Percentiles rank a stretch among this genome's conserved stretches.
phyloP scores from a whole-genome alignment of 148 eudicot species.

The Chenopodium suecicum region DNA sequence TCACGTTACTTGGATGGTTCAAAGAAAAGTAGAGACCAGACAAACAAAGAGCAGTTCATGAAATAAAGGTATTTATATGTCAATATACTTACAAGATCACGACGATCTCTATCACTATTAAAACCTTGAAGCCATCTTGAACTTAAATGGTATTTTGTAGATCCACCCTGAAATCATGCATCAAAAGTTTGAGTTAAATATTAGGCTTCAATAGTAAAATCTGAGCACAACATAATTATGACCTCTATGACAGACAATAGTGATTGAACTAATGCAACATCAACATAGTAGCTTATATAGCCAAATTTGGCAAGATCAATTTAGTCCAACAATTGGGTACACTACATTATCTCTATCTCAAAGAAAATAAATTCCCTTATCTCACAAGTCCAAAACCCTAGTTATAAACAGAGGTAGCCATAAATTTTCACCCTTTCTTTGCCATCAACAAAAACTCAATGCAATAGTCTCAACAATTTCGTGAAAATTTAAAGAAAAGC shows the following conservation, averaged over 20 bases:
- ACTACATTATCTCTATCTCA: neutral
- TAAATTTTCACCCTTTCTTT: neutral
- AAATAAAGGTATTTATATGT: neutral
- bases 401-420: neutral
- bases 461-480: too few relatives aligned
- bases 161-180: conserved; percentile 73
- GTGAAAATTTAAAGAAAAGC: too few relatives aligned
- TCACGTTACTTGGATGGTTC: neutral
- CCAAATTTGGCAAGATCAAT: neutral
- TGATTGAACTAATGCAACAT: neutral
- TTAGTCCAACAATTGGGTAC: neutral
- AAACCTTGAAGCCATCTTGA: conserved; percentile 94
- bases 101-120: conserved; percentile 91
- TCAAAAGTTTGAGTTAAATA: neutral
- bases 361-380: neutral
- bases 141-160: conserved; percentile 90
- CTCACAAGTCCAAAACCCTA: neutral
- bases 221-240: neutral
- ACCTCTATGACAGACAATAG: neutral
- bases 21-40: neutral
- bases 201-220: conserved; percentile 6
- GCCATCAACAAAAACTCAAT: neutral
- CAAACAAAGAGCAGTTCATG: neutral
- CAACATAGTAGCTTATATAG: neutral
- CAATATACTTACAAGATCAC: conserved; percentile 86